Evolutionary conservation across 1,139 yeast genomes (phyloP), one percentile per base, ranked within the genome.

Genomic region (Taphrina wiesneri): DNA sequence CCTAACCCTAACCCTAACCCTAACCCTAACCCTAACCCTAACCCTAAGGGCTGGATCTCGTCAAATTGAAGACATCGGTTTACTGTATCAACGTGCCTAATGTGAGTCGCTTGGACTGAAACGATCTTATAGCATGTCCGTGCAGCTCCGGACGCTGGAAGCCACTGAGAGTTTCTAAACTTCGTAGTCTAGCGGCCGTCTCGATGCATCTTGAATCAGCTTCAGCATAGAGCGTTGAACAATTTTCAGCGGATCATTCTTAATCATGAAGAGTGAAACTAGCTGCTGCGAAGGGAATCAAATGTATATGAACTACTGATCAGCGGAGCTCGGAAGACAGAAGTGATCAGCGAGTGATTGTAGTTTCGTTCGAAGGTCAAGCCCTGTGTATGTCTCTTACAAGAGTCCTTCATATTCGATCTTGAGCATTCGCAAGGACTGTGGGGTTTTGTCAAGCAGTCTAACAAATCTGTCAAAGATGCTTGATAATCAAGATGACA

Each of bases 1-100:
- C 34, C 45, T 39, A 39, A 39, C 45, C 45, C 45, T 39, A 39
- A 39, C 45, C 45, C 45, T 39, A 39, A 39, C 45, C 45, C 45
- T 39, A 39, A 39, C 45, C 45, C 45, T 39, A 39, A 39, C 45
- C 45, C 45, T 39, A 39, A 39, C 45, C 45, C 45, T 39, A 39
- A 39, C 45, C 45, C 45, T 39, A 39, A 39, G n/a, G n/a, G n/a
- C n/a, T n/a, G n/a, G n/a, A n/a, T n/a, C n/a, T 17, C 45, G 6
- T 39, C 6, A 39, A 7, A 7, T 5, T 17, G 15, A 39, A 6
- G 6, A 7, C 15, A 39, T 5, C n/a, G n/a, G n/a, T 39, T 39
- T 7, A 13, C 45, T 7, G n/a, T 39, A 39, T 39, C 45, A 15
- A 7, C 45, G 6, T 15, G 17, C n/a, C 45, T 32, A 9, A 7